Percentiles rank a stretch among this genome's conserved stretches.
These are phyloP conservation scores for Solioccasus polychromus DNA, from an alignment of 768 basidiomycete genomes.

Conservation along the genomic window DNA sequence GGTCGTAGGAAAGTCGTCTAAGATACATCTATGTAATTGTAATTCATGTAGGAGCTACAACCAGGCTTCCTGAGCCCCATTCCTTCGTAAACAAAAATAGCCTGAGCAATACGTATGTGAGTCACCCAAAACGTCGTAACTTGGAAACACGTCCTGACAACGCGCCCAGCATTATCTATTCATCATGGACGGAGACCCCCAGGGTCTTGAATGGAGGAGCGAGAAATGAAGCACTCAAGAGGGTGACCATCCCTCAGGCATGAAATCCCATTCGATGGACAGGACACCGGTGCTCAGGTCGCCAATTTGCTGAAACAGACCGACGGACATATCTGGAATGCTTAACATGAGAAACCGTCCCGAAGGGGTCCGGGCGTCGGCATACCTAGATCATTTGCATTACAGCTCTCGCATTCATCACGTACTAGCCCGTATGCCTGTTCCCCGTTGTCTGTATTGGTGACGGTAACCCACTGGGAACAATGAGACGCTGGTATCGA, in stretches of 20 bases:
- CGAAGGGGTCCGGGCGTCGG: neutral
- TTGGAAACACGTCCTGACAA: constrained; percentile 20
- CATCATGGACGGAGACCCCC: constrained; percentile 4
- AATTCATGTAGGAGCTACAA: constrained; percentile 13
- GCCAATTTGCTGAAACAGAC: constrained; percentile 53
- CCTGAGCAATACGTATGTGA: constrained; percentile 26
- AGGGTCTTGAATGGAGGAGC: constrained; percentile 4
- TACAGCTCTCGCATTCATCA: constrained; percentile 62
- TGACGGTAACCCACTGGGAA: constrained; percentile 56
- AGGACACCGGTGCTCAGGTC: constrained; percentile 48
- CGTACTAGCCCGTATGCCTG: constrained; percentile 46
- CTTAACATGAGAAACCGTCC: constrained; percentile 5
- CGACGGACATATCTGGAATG: constrained; percentile 61
- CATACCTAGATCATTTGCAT: constrained; percentile 54
- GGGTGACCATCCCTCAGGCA: constrained; percentile 41
- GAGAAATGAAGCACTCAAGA: constrained; percentile 26
- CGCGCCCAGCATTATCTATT: constrained; percentile 9
- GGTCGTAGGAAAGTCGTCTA: constrained; percentile 14
- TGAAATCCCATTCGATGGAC: constrained; percentile 59
- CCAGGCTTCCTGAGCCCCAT: constrained; percentile 18
- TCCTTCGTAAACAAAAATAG: constrained; percentile 10
- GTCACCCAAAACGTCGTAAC: constrained; percentile 11
- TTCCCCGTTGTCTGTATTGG: constrained; percentile 54
- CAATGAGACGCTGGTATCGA: constrained; percentile 7
- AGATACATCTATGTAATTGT: constrained; percentile 22